Evolutionary conservation across 352 stramenopile species (phyloP), one percentile per base, ranked within the genome.

Genomic region (Phytophthora capsici): DNA sequence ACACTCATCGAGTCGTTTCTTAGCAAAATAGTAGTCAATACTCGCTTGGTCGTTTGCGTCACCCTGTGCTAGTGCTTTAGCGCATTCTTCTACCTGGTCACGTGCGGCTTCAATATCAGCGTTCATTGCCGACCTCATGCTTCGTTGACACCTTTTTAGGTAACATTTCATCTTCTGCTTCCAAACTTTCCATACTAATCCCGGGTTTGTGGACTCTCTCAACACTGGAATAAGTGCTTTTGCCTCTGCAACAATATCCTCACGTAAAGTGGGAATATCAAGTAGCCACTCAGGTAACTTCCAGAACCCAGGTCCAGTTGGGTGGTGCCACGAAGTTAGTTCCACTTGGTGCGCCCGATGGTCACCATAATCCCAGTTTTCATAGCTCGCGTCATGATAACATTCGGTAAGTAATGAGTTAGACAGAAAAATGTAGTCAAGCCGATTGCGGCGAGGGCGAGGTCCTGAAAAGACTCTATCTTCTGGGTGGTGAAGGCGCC

Each of bases 361-460:
- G 22, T 62, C 54, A 28, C 54, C 26, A 9, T 12, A 28, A 16
- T 54, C 43, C 54, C 54, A 62, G 0, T 7, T 10, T n/a, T 41
- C 12, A 25, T 55, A 62, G 0, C 4, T 14, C 19, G 54, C n/a
- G n/a, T n/a, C n/a, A 41, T n/a, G 41, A 14, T 52, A 6, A 12
- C 51, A 45, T 13, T 6, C 5, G 16, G 13, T 10, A 1, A 44
- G 37, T 3, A 19, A 4, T 44, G 6, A 5, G 22, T 55, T 30
- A 17, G 30, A 62, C 2, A 62, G 1, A 62, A 62, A 38, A 16
- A 55, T 37, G n/a, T 62, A 62, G 30, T 62, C 43, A n/a, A 62
- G 26, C 1, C 44, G 44, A 25, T 62, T 28, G 51, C 44, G 13
- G 9, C 54, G 8, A 12, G 43, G 54, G 4, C 12, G 28, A 12